Conservation (phyloP, 2,329 filamentous ascomycete species). For the Neoascochyta sp. region DNA sequence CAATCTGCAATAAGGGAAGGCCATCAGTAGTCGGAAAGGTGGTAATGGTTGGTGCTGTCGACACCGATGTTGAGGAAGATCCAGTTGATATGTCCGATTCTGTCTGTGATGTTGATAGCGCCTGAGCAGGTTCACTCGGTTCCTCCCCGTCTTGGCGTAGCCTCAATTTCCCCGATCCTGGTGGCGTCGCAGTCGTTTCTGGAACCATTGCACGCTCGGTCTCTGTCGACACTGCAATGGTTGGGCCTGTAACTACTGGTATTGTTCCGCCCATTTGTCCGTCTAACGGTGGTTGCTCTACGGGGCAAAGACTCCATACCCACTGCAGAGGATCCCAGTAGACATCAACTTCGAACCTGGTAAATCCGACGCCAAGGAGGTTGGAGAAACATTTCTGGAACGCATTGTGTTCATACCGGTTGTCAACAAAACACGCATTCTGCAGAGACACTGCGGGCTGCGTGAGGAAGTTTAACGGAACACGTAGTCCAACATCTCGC, state of each 20-base stretch:
- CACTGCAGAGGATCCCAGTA: constrained; percentile 58
- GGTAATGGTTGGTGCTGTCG: constrained; percentile 13
- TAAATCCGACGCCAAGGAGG: constrained; percentile 58
- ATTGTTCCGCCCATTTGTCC: constrained; percentile 4
- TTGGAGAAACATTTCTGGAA: constrained; percentile 59
- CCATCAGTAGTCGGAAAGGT: constrained; percentile 19
- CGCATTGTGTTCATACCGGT: constrained; percentile 51
- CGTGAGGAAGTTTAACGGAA: constrained; percentile 62
- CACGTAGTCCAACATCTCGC: constrained; percentile 56
- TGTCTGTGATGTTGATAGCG: neutral
- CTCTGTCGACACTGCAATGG: constrained; percentile 13
- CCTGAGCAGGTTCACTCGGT: neutral
- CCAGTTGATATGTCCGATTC: constrained; percentile 1
- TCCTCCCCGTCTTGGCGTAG: constrained; percentile 1
- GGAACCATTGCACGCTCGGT: constrained; percentile 16
- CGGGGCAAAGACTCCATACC: constrained; percentile 61
- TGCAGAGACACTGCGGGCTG: constrained; percentile 55
- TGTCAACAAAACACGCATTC: constrained; percentile 56
- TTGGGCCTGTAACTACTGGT: constrained; percentile 12
- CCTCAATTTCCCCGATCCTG: constrained; percentile 1
- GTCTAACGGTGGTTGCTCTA: constrained; percentile 44
- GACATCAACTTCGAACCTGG: constrained; percentile 56
- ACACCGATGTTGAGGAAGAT: constrained; percentile 7
- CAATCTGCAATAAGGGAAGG: constrained; percentile 45
- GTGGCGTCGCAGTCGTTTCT: constrained; percentile 3